Base-by-base conservation (phyloP, 2,329 filamentous ascomycete species). In the Lasiodiplodia theobromae region DNA sequence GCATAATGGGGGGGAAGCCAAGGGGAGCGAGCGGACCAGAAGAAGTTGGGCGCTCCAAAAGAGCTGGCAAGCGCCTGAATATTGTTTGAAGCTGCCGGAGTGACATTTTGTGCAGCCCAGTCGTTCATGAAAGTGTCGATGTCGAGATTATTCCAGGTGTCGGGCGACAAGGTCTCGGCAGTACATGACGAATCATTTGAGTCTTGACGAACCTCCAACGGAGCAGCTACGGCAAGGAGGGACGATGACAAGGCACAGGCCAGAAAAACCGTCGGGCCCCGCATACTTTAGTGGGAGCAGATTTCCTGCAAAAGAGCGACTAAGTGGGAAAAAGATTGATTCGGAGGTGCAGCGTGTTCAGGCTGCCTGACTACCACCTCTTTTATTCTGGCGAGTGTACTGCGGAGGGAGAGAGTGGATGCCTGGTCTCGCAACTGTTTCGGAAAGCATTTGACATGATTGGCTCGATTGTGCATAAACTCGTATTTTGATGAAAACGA, bases 111-210 rank as follows among this genome's bases (percentile, higher is more conserved):
- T 23, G 54, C 54, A 38, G 54, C 38, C 54, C 54, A 57, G 21
- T 57, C 54, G n/a, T 57, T 57, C 54, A 57, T 57, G 25, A 57
- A 57, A 8, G 31, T 57, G n/a, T 57, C 54, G 6, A 57, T 57
- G 54, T 57, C 54, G 18, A 57, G 54, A 21, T 8, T 21, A 11
- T 38, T 57, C 54, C 54, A 57, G 5, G 54, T 57, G 21, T 57
- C 54, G 28, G 54, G 18, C 31, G 31, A n/a, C 31, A 57, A 57
- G 10, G 54, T 7, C 2, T 38, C 54, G 7, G 54, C 31, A 11
- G 54, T 57, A 21, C 54, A 57, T 8, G 54, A 3, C 37, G 54
- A 21, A 57, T 38, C 31, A 57, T 57, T 37, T 31, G 25, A 21
- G 31, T 21, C 34, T n/a, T 57, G 54, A 5, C 54, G 54, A 23